These are phyloP conservation scores for Pestalotiopsis sp. DNA, from an alignment of 2,329 filamentous ascomycete species.

Conservation along the genomic window DNA sequence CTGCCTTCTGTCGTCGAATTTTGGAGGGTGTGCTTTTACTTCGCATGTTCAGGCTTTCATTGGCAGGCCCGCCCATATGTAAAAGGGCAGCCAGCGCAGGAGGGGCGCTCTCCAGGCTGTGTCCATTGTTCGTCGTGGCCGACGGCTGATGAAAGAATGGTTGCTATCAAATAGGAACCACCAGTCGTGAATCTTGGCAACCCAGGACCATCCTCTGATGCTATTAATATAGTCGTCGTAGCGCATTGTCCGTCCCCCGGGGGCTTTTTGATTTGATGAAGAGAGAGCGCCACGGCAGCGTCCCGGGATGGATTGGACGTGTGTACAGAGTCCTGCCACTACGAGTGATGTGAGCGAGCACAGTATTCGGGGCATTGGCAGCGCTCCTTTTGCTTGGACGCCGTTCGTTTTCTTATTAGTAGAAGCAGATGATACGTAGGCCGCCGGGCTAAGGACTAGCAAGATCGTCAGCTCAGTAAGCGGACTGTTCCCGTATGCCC, in stretches of 20 bases:
- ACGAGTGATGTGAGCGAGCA: background rate
- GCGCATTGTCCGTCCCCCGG: background rate
- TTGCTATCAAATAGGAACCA: background rate
- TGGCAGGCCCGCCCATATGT: background rate
- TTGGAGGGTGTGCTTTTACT: background rate
- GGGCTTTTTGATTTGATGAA: background rate
- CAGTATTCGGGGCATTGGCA: background rate
- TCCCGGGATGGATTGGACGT: background rate
- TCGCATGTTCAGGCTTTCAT: background rate
- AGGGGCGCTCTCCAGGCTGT: background rate
- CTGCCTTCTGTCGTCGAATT: background rate
- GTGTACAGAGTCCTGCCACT: background rate
- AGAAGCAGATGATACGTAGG: background rate
- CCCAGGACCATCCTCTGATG: background rate
- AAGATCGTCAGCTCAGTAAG: background rate
- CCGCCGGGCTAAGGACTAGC: background rate
- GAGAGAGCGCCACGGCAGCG: background rate
- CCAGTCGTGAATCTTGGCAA: background rate
- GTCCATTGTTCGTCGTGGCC: background rate
- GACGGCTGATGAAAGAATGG: background rate
- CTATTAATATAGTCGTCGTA: constrained; percentile 2
- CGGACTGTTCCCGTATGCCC: background rate
- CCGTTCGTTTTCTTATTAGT: background rate
- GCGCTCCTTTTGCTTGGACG: background rate
- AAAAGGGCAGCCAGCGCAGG: background rate